Conservation (phyloP, 768 basidiomycete species). For the Cytidiella melzeri region DNA sequence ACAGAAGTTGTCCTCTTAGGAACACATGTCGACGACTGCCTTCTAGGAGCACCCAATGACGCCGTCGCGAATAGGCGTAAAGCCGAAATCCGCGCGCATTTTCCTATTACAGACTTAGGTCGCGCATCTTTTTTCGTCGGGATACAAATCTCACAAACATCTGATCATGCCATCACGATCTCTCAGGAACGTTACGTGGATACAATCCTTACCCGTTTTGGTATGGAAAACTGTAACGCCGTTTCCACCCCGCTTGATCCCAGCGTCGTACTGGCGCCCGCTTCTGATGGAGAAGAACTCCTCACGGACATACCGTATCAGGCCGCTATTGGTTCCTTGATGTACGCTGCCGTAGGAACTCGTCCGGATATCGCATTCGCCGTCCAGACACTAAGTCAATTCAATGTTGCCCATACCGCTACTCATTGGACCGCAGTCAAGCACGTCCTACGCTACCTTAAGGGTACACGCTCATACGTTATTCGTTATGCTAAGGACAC, state of each 20-base stretch:
- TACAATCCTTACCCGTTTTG: slow-evolving; percentile 20
- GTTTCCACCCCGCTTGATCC: slow-evolving; percentile 29
- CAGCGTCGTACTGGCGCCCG: slow-evolving; percentile 17
- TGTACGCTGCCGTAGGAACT: slow-evolving; percentile 26
- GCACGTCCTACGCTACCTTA: slow-evolving; percentile 30
- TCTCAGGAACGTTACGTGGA: slow-evolving; percentile 22
- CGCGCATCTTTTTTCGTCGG: slow-evolving; percentile 28
- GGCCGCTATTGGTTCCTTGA: slow-evolving; percentile 20
- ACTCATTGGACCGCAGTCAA: slow-evolving; percentile 34
- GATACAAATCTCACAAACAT: slow-evolving; percentile 23
- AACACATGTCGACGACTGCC: slow-evolving; percentile 31
- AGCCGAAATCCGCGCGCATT: slow-evolving; percentile 15
- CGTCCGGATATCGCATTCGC: slow-evolving; percentile 29
- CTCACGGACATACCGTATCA: slow-evolving; percentile 12
- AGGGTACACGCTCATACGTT: slow-evolving; percentile 26
- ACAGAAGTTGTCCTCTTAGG: slow-evolving; percentile 13
- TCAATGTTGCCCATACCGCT: slow-evolving; percentile 19
- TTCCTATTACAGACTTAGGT: slow-evolving; percentile 11
- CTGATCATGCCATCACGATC: slow-evolving; percentile 16
- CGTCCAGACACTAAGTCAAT: slow-evolving; percentile 21
- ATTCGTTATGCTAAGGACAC: slow-evolving; percentile 22
- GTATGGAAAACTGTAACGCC: slow-evolving; percentile 25
- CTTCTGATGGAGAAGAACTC: background rate
- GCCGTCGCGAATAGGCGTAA: slow-evolving; percentile 11
- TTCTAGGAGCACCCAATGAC: slow-evolving; percentile 18